Evolutionary conservation across 192 early-diverging fungal genomes (phyloP).

Genomic region (Glomus cerebriforme): DNA sequence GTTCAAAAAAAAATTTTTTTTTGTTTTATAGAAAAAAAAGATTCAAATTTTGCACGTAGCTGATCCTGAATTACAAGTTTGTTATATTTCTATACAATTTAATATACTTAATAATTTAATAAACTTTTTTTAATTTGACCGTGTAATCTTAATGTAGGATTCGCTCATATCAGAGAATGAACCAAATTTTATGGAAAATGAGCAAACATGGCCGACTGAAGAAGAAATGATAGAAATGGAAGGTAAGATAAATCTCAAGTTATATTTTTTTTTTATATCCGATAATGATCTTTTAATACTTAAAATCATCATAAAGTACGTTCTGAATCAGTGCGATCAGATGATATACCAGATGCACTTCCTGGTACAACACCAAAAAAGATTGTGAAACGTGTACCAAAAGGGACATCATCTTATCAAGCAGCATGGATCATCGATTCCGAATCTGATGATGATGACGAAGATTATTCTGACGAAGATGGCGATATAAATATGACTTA

Average conservation of each 20-base stretch:
- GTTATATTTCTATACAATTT: background rate
- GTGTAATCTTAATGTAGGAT: slow-evolving; percentile 46
- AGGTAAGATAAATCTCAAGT: slow-evolving; percentile 36
- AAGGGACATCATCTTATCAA: slow-evolving; percentile 96
- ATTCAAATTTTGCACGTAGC: background rate
- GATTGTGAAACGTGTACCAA: slow-evolving; percentile 78
- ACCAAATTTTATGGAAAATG: slow-evolving; percentile 84
- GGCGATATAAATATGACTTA: slow-evolving; percentile 47
- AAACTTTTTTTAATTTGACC: background rate
- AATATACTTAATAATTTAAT: background rate
- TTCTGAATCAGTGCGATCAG: slow-evolving; percentile 42
- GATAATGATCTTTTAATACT: background rate
- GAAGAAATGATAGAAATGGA: slow-evolving; percentile 88
- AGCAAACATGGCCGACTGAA: slow-evolving; percentile 99
- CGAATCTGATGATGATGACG: slow-evolving; percentile 65
- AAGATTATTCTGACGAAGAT: slow-evolving; percentile 56
- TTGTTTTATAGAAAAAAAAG: background rate
- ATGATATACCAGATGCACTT: slow-evolving; percentile 36
- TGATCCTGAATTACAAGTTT: background rate
- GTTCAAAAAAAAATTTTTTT: background rate
- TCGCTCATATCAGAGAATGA: slow-evolving; percentile 84
- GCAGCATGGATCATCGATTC: slow-evolving; percentile 96
- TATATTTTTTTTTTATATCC: slow-evolving; percentile 7
- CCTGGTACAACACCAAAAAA: slow-evolving; percentile 40
- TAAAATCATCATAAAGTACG: slow-evolving; percentile 32